Conservation (phyloP, 768 basidiomycete species). For the Dacryopinax primogenitus region DNA sequence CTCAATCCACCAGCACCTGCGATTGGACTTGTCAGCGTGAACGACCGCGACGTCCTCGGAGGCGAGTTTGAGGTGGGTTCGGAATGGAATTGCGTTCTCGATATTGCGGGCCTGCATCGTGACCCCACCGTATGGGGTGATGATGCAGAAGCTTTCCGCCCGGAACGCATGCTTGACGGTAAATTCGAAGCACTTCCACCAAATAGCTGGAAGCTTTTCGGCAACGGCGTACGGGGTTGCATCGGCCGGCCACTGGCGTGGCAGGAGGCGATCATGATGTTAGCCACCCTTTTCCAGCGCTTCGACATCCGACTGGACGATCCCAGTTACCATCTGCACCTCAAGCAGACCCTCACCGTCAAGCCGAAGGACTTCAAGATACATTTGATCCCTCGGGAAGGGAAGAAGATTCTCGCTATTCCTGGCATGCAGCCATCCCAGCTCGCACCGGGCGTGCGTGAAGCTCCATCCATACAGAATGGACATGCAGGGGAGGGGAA, state of each 20-base stretch:
- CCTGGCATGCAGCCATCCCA: too few species aligned
- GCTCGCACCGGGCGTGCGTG: not conserved
- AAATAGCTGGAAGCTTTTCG: conserved; percentile 34
- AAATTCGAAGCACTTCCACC: conserved; percentile 38
- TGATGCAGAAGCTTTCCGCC: conserved; percentile 34
- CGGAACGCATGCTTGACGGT: conserved; percentile 40
- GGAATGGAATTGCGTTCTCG: conserved; percentile 24
- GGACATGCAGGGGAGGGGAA: conserved; percentile 9
- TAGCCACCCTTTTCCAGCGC: conserved; percentile 34
- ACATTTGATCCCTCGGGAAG: conserved; percentile 29
- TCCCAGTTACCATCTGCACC: conserved; percentile 33
- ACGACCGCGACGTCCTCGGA: conserved; percentile 30
- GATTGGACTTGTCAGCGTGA: conserved; percentile 26
- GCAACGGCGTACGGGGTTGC: conserved; percentile 23
- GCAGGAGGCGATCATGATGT: conserved; percentile 36
- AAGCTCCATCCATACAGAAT: not conserved
- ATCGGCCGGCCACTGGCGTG: conserved; percentile 37
- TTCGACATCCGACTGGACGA: conserved; percentile 37
- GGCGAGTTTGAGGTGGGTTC: conserved; percentile 34
- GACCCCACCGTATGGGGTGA: conserved; percentile 40
- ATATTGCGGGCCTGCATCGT: conserved; percentile 27
- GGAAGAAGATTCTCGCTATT: conserved; percentile 12
- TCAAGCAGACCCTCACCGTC: conserved; percentile 37
- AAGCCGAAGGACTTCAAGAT: conserved; percentile 36
- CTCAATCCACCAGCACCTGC: conserved; percentile 31